Evolutionary conservation across 768 basidiomycete species (phyloP), one percentile per base, ranked within the genome.

Genomic region (Leucocoprinus birnbaumii): DNA sequence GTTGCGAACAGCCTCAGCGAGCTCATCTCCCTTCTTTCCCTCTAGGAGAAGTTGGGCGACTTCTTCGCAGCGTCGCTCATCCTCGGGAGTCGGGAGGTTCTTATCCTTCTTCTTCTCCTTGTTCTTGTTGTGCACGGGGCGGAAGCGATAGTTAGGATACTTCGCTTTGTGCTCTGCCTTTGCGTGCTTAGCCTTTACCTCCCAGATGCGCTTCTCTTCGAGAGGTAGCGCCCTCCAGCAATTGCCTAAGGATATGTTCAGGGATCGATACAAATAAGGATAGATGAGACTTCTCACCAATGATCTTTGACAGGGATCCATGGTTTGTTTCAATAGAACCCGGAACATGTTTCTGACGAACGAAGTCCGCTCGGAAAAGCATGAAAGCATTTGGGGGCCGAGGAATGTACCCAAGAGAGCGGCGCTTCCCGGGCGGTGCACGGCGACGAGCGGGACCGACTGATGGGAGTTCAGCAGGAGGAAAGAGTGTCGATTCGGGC

Each of bases 361-460:
- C 87, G 69, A 91, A 90, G 47, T 87, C 85, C 3, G 88, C 88
- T 53, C 89, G 82, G 75, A 91, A 92, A 60, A 92, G 79, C 76
- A 92, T 92, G 74, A 91, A 92, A 8, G 89, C 89, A 58, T 92
- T 92, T 4, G 89, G 87, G 1, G 89, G 89, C 19, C 89, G 81
- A 2, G 89, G 89, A 47, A 92, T 87, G 65, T 92, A 88, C 13
- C 72, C 83, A 56, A 69, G 78, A 59, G 72, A 74, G 49, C 79
- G 77, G 45, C 84, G 79, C 72, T 85, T 87, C 56, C 81, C 83
- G 0, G 82, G 84, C 1, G 84, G 84, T 2, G 50, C 55, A 56
- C 67, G 62, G 35, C 66, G 66, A 3, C 67, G 54, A 3, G 60
- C 48, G 3, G 64, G 60, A 0, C 61, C 59, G 1, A 59, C 57